Base-by-base conservation (phyloP, 768 basidiomycete genomes). In the Agrocybe praecox region DNA sequence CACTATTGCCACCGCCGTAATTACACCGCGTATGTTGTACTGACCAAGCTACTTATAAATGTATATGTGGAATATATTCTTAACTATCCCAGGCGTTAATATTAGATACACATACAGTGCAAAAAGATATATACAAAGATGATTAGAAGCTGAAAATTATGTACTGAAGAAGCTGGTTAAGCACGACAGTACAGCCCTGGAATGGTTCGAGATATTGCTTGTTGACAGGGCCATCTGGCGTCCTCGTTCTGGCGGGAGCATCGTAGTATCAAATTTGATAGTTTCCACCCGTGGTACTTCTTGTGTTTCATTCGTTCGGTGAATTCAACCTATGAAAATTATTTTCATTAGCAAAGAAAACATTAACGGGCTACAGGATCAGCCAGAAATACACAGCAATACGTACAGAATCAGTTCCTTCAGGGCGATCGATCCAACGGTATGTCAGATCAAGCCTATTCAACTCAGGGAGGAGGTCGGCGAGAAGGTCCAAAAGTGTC, bases 381-480 rank as follows among this genome's bases (percentile, higher is more conserved):
- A 50, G n/a, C 11, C 26, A 32, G 14, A 32, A 32, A 32, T 15
- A 26, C 43, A 26, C 24, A 19, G 26, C n/a, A 29, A 36, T 18
- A 55, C 61, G 12, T 59, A 62, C 61, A 53, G 50, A 56, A 32
- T 49, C 55, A 19, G 43, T 52, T 33, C 43, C 49, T 3, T 49
- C 61, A 6, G 49, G 55, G 19, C 22, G 46, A 36, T 34, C 36
- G 43, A 65, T 32, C 64, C 64, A 65, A 11, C 59, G 50, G 43
- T 65, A 65, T 18, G 59, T 59, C 56, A 65, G 26, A 40, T 65
- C 55, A n/a, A 65, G 53, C 46, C 29, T 48, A 36, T 62, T 54
- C 44, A 65, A 49, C 14, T 47, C 49, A 4, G 64, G 62, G 17
- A 65, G 54, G 12, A 40, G 34, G 32, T 53, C 43, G n/a, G 62